Evolutionary conservation across 192 early-diverging fungal species (phyloP), one percentile per base, ranked within the genome.

Genomic region (Oehlia diaphana): DNA sequence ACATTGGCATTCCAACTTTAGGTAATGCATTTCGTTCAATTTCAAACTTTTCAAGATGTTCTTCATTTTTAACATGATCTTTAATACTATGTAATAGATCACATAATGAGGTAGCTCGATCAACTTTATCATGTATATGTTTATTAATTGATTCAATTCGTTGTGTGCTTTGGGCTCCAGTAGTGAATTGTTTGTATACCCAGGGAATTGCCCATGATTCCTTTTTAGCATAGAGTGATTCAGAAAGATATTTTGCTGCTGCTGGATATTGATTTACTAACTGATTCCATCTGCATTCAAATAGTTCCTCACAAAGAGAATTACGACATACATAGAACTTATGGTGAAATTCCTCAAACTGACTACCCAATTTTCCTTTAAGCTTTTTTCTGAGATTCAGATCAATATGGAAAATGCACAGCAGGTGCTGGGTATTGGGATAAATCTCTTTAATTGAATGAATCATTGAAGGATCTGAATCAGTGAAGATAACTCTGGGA

Each of bases 391-490:
- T n/a, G n/a, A n/a, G n/a, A n/a, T n/a, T n/a, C n/a, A n/a, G n/a
- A 64, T 64, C 63, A 64, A 64, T 64, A 23, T 64, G n/a, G 10
- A 64, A 64, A 64, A 64, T 64, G 28, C n/a, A 64, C 26, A 64
- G 4, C 5, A 64, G 5, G 28, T 64, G 23, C 26, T 26, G 4
- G 2, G 63, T 28, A 64, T 64, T 26, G 8, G 63, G 23, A 64
- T 23, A 64, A 64, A 64, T 64, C 28, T 26, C 26, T 26, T 26
- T 26, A 10, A 64, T 64, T 26, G 26, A 26, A 26, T 7, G 23
- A 10, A 64, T 64, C 63, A 64, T 64, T 9, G n/a, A 64, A 28
- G n/a, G 63, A 28, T 64, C 61, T n/a, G 61, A 63, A 63, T 63
- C 14, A n/a, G 61, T 63, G 16, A 63, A 63, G 0, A 63, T 63